Percentiles rank a stretch among this genome's conserved stretches.
These are phyloP conservation scores for Taiwanofungus camphoratus DNA, from an alignment of 1,284 basidiomycete species.

Conservation along the genomic window DNA sequence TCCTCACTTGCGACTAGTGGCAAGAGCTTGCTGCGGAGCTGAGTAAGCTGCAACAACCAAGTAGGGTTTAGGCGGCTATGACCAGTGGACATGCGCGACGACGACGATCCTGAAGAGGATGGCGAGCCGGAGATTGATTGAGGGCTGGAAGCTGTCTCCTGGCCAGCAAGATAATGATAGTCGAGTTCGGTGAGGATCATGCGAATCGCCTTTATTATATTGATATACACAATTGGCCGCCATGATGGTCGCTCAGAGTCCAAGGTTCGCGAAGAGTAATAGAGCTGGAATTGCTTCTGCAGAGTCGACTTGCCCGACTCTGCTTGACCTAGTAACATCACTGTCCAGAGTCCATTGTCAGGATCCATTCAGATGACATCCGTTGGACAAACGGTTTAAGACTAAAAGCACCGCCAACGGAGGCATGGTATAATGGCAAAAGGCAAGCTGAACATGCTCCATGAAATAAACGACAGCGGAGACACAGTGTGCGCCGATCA, in stretches of 20 bases:
- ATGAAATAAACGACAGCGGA: no score
- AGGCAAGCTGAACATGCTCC: no score
- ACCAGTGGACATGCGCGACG: constrained; percentile 10
- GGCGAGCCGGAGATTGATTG: constrained; percentile 11
- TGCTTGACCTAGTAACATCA: constrained; percentile 58
- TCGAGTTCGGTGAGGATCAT: constrained; percentile 72
- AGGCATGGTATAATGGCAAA: no score
- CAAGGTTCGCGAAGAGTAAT: constrained; percentile 64
- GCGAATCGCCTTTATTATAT: constrained; percentile 72
- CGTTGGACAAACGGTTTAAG: no score
- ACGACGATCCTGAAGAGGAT: constrained; percentile 18
- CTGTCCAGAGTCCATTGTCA: no score
- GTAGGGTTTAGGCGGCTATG: constrained; percentile 18
- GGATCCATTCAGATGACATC: no score
- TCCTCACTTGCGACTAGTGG: constrained; percentile 64
- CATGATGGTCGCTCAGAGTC: constrained; percentile 67
- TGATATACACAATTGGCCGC: constrained; percentile 76
- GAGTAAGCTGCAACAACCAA: constrained; percentile 43
- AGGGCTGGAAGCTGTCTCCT: constrained; percentile 21
- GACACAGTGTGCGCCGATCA: no score
- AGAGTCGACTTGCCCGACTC: constrained; percentile 78
- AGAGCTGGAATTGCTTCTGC: constrained; percentile 77
- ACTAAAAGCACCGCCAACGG: no score
- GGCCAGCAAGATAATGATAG: constrained; percentile 37
- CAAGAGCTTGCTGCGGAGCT: constrained; percentile 50